Percentiles rank a stretch among this genome's conserved stretches.
These are phyloP conservation scores for Purshia tridentata DNA, from an alignment of 306 rosid species.

Conservation along the genomic window DNA sequence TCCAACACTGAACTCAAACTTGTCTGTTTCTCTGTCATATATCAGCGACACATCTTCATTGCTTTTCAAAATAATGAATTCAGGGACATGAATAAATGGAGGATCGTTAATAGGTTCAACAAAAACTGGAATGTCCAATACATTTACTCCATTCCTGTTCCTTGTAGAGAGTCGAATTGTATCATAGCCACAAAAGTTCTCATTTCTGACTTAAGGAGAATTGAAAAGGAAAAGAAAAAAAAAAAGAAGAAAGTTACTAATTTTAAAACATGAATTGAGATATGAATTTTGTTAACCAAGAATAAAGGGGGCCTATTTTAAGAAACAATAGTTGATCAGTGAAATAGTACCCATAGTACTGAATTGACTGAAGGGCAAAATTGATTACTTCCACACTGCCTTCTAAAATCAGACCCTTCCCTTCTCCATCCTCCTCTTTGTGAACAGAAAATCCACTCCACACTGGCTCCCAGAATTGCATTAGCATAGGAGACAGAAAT, in stretches of 20 bases:
- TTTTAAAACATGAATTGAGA: not conserved
- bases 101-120: conserved; percentile 84
- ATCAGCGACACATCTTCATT: conserved; percentile 52
- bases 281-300: no score
- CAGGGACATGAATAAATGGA: conserved; percentile 65
- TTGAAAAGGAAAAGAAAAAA: not conserved
- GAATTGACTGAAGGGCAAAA: conserved; percentile 73
- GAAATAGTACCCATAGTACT: conserved; percentile 62
- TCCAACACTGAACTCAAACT: conserved; percentile 65
- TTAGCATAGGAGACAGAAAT: conserved; percentile 60
- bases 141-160: conserved; percentile 64
- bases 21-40: conserved; percentile 60
- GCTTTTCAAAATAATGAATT: conserved; percentile 57
- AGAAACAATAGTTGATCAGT: not conserved
- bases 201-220: conserved; percentile 43
- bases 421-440: conserved; percentile 39
- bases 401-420: conserved; percentile 49
- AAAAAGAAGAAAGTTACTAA: conserved; percentile 9
- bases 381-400: conserved; percentile 73
- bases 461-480: conserved; percentile 63
- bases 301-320: no score
- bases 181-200: conserved; percentile 67
- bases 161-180: conserved; percentile 52
- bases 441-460: conserved; percentile 46
- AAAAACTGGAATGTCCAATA: conserved; percentile 54